phyloP scores from a whole-genome alignment of 768 basidiomycete genomes.

The Lactarius akahatsu region DNA sequence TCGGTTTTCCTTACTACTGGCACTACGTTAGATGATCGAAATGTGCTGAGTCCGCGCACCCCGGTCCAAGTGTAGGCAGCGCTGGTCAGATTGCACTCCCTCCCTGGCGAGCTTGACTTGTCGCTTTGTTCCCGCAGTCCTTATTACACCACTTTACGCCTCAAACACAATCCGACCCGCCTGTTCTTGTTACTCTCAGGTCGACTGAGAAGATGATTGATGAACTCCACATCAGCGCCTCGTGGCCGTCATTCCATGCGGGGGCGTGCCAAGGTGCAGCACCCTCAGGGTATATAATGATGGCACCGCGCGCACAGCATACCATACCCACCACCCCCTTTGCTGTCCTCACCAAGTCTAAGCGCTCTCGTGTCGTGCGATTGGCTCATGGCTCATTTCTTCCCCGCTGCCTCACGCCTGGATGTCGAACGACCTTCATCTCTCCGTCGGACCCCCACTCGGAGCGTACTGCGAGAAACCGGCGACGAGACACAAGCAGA shows the following conservation, averaged over 20 bases:
- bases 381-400: constrained; percentile 27
- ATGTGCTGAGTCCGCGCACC: not conserved
- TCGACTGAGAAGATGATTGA: not conserved
- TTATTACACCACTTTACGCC: not conserved
- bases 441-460: constrained; percentile 19
- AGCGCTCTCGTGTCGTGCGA: constrained; percentile 15
- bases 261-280: constrained; percentile 15
- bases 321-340: constrained; percentile 8
- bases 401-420: constrained; percentile 23
- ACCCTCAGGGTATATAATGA: constrained; percentile 20
- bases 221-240: constrained; percentile 15
- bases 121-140: not conserved
- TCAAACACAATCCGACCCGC: not conserved
- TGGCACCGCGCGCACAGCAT: constrained; percentile 11
- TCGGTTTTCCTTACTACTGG: not conserved
- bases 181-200: not conserved
- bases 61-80: not conserved
- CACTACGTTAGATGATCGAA: constrained; percentile 7
- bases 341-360: constrained; percentile 10
- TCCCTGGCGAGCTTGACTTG: not conserved
- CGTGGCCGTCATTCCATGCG: constrained; percentile 18
- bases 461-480: constrained; percentile 4
- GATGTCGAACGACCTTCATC: constrained; percentile 24
- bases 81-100: not conserved
- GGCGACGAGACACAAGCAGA: constrained; percentile 14